phyloP scores from a whole-genome alignment of 371 early-diverging fungal genomes.

The Syncephalis plumigaleata region DNA sequence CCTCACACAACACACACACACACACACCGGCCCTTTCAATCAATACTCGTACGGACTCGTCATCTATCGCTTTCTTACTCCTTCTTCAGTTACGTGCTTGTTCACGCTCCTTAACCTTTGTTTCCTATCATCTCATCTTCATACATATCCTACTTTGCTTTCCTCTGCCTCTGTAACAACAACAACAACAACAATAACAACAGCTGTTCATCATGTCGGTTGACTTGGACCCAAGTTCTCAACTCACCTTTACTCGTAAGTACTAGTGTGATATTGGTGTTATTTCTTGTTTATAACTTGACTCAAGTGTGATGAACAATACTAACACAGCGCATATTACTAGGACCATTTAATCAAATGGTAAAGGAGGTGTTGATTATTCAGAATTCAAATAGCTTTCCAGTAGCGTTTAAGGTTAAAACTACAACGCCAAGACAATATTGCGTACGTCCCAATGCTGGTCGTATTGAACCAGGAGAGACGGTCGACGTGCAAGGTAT shows the following conservation, averaged over 20 bases:
- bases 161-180: background rate
- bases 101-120: background rate
- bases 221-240: constrained; percentile 26
- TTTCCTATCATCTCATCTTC: background rate
- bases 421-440: constrained; percentile 97
- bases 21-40: no score
- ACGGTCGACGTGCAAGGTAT: constrained; percentile 62
- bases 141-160: background rate
- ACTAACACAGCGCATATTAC: no score
- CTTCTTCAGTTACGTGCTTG: background rate
- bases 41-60: no score
- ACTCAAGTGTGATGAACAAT: no score
- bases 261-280: background rate
- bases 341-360: constrained; percentile 60
- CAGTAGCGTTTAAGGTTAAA: constrained; percentile 88
- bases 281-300: background rate
- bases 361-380: constrained; percentile 43
- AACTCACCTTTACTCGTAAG: constrained; percentile 38
- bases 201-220: constrained; percentile 21
- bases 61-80: background rate
- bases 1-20: no score
- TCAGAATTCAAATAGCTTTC: constrained; percentile 42
- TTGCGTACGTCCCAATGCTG: constrained; percentile 91
- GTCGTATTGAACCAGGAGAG: constrained; percentile 56
- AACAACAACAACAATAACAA: no score